Evolutionary conservation across 495 filamentous ascomycete species (phyloP).

Genomic region (Pyrenopolyporus hunteri): DNA sequence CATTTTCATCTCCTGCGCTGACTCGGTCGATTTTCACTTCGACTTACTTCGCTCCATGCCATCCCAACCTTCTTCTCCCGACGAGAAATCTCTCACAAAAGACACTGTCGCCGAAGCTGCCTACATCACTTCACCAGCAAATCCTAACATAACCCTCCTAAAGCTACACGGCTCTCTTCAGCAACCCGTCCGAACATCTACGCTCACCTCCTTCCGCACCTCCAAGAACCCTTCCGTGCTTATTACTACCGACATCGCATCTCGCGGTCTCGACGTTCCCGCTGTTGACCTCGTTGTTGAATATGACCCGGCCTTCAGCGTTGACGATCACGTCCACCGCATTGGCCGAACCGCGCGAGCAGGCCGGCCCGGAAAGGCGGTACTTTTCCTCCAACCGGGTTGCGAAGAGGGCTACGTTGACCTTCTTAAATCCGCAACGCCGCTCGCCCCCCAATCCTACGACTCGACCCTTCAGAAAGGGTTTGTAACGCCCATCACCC

Average conservation of each 20-base stretch:
- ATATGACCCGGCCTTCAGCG: constrained; percentile 90
- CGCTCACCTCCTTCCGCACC: constrained; percentile 75
- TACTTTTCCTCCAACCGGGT: constrained; percentile 88
- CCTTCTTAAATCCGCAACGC: constrained; percentile 60
- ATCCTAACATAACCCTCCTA: constrained; percentile 68
- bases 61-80: constrained; percentile 23
- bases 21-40: constrained; percentile 96
- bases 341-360: constrained; percentile 94
- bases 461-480: constrained; percentile 63
- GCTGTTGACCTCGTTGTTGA: constrained; percentile 94
- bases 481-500: constrained; percentile 50
- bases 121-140: constrained; percentile 57
- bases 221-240: constrained; percentile 74
- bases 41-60: constrained; percentile 73
- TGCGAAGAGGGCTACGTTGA: constrained; percentile 88
- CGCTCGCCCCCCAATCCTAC: constrained; percentile 47
- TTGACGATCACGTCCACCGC: constrained; percentile 90
- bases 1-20: constrained; percentile 94
- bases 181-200: constrained; percentile 83
- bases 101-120: constrained; percentile 51
- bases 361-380: constrained; percentile 83
- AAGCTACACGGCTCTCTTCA: constrained; percentile 93
- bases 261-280: constrained; percentile 90
- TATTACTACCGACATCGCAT: constrained; percentile 93
- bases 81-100: constrained; percentile 45